phyloP scores from a whole-genome alignment of 1,139 yeast genomes.

The Geotrichum citri-aurantii region DNA sequence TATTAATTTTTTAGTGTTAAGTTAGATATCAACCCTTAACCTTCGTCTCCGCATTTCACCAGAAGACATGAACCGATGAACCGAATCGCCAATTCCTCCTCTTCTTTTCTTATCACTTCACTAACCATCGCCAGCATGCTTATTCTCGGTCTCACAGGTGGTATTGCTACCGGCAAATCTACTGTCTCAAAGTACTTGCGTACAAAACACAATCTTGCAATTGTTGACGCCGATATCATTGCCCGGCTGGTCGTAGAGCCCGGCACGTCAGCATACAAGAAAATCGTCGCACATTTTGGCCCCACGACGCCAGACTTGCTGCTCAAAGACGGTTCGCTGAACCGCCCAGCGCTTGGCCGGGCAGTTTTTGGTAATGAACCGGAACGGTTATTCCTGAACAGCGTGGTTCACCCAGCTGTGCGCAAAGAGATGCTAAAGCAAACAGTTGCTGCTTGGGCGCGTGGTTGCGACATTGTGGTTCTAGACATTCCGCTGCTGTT shows the following conservation, averaged over 20 bases:
- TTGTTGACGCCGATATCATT: conserved; percentile 85
- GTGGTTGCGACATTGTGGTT: conserved; percentile 51
- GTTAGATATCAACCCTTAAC: not conserved
- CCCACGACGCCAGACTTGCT: conserved; percentile 53
- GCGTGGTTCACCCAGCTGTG: conserved; percentile 87
- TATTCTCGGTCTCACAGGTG: conserved; percentile 90
- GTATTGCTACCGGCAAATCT: conserved; percentile 92
- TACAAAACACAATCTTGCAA: conserved; percentile 48
- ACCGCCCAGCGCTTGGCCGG: conserved; percentile 66
- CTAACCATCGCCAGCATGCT: conserved; percentile 48
- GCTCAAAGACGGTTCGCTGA: conserved; percentile 42
- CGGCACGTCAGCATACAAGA: conserved; percentile 61
- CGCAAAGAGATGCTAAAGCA: conserved; percentile 58
- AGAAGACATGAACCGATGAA: not conserved
- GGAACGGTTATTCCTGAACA: conserved; percentile 48
- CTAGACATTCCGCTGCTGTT: conserved; percentile 87
- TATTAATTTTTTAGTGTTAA: not conserved
- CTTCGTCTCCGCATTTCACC: not conserved
- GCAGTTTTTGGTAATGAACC: conserved; percentile 72
- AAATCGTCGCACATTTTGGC: conserved; percentile 57
- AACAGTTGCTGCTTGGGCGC: conserved; percentile 52
- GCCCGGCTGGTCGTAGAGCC: conserved; percentile 85
- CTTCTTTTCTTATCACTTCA: not conserved
- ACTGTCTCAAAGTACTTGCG: conserved; percentile 66
- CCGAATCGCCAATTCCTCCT: not conserved